phyloP scores from a whole-genome alignment of 768 basidiomycete genomes.

The Suillus plorans region DNA sequence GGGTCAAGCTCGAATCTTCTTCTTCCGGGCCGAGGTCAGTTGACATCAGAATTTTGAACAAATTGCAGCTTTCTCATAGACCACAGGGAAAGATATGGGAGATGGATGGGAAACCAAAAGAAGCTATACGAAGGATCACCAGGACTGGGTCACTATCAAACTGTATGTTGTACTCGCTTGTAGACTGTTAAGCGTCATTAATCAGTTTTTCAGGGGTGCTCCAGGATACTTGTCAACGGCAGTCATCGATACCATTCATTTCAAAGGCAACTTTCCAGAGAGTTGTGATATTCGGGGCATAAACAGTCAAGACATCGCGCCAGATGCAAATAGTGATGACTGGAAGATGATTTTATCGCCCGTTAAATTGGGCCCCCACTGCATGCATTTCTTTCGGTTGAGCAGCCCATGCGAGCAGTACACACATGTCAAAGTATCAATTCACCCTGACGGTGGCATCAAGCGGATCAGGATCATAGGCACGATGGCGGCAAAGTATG shows the following conservation, averaged over 20 bases:
- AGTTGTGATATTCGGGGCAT: conserved; percentile 77
- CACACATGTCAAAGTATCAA: conserved; percentile 86
- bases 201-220: conserved; percentile 52
- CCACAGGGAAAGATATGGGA: conserved; percentile 81
- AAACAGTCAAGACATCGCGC: conserved; percentile 32
- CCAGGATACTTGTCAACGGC: conserved; percentile 69
- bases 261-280: conserved; percentile 95
- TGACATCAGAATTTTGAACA: not conserved
- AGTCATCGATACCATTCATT: conserved; percentile 93
- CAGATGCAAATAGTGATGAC: conserved; percentile 36
- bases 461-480: conserved; percentile 88
- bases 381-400: conserved; percentile 86
- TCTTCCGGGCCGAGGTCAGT: conserved; percentile 78
- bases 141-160: conserved; percentile 89
- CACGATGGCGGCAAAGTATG: not conserved
- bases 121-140: conserved; percentile 75
- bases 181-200: not conserved
- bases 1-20: conserved; percentile 92
- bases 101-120: conserved; percentile 99
- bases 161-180: conserved; percentile 53
- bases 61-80: not conserved
- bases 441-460: conserved; percentile 93
- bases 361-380: conserved; percentile 83
- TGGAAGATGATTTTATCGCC: conserved; percentile 80
- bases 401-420: conserved; percentile 56